Evolutionary conservation across 75 land plant species (phyloP), one percentile per base, ranked within the genome.

Genomic region (Ceratopteris richardii): DNA sequence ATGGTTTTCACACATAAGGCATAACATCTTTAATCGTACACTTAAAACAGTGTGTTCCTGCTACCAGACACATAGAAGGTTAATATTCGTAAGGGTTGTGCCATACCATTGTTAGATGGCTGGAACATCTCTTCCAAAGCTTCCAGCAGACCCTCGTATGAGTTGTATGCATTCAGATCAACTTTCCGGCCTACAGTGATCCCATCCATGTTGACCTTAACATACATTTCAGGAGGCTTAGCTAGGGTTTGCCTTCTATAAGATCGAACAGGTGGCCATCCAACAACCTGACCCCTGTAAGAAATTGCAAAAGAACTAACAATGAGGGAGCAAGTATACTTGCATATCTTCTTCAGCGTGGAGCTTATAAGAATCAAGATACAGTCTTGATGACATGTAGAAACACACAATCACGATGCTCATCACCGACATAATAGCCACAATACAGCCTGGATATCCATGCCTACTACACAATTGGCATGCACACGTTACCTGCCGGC

Each of bases 191-290:
- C 90, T 42, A 82, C 80, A 10, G 80, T 80, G 33, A 72, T 61
- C 42, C 93, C 93, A 73, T 88, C 85, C 89, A 88, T 88, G 63
- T 73, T 81, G 37, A 88, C 93, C 62, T 88, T 88, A 10, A 85
- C 82, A 66, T 68, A 84, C 26, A 60, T 10, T 58, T 71, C 76
- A 12, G 65, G 58, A 23, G 71, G 80, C 63, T 77, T 79, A 26
- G 52, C 65, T 57, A 82, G 58, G 64, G 69, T 82, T 62, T 64
- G 77, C 66, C 62, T 79, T 51, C 90, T 76, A 60, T 66, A 74
- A 25, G 78, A 59, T 33, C 70, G 66, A 0, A 87, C 59, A 0
- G 91, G 91, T 20, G 91, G 91, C 91, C 91, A 87, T 47, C 91
- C 91, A 37, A 80, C 83, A 31, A 80, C 86, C 30, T 17, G 40